Conservation (phyloP, 2,329 filamentous ascomycete genomes). For the Epichloe baconii region DNA sequence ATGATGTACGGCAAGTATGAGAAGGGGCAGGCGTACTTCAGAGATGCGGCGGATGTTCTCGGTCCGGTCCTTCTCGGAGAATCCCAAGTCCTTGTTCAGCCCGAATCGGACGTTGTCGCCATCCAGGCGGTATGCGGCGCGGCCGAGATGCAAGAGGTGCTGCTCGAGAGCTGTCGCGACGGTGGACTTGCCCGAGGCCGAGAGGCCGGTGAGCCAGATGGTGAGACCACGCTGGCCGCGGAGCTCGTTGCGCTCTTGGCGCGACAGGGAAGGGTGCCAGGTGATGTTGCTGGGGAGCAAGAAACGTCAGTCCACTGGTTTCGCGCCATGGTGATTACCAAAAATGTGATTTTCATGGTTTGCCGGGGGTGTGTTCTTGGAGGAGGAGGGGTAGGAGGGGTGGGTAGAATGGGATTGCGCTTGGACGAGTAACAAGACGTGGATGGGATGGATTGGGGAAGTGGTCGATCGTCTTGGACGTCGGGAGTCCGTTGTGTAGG, state of each 20-base stretch:
- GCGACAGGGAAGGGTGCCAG: constrained; percentile 73
- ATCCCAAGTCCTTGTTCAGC: constrained; percentile 93
- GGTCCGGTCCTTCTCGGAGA: constrained; percentile 82
- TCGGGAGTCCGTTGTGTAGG: not conserved
- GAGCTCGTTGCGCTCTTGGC: constrained; percentile 58
- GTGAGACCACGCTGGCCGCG: constrained; percentile 85
- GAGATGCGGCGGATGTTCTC: constrained; percentile 97
- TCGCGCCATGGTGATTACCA: too few relatives aligned
- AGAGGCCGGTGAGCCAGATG: constrained; percentile 95
- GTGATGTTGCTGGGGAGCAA: constrained; percentile 60
- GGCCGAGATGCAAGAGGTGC: constrained; percentile 75
- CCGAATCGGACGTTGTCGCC: constrained; percentile 98
- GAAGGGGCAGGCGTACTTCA: constrained; percentile 36
- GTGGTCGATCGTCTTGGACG: not conserved
- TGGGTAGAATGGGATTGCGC: not conserved
- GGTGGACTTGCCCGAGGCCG: constrained; percentile 92
- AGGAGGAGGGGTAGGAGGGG: not conserved
- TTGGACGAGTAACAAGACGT: not conserved
- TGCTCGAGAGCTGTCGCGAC: constrained; percentile 95
- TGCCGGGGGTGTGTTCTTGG: not conserved
- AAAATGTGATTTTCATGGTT: too few relatives aligned
- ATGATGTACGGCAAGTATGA: not conserved
- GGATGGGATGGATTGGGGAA: not conserved
- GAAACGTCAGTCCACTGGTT: not conserved
- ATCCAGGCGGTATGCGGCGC: constrained; percentile 84